These are phyloP conservation scores for Nemania abortiva DNA, from an alignment of 2,329 filamentous ascomycete genomes.

Conservation along the genomic window DNA sequence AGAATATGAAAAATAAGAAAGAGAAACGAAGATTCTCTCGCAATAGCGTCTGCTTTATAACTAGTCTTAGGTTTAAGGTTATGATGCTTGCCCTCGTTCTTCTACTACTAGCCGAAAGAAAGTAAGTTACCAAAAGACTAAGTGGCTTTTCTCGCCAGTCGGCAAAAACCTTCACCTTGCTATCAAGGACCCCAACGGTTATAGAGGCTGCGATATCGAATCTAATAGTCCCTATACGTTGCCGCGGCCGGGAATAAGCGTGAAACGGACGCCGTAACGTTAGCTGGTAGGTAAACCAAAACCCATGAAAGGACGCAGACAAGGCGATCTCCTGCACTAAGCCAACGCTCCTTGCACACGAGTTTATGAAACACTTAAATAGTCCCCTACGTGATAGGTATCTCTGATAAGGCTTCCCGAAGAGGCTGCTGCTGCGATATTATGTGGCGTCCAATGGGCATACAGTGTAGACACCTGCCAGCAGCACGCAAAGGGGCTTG, in stretches of 20 bases:
- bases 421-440: conserved; percentile 14
- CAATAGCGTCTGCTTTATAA: not conserved
- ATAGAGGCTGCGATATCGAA: not conserved
- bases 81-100: not conserved
- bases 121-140: not conserved
- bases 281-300: not conserved
- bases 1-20: not conserved
- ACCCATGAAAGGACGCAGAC: not conserved
- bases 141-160: not conserved
- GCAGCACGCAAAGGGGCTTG: not conserved
- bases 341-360: not conserved
- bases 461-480: not conserved
- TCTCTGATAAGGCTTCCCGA: conserved; percentile 24
- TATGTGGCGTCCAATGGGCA: conserved; percentile 35
- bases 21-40: too few relatives aligned
- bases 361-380: not conserved
- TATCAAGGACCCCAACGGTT: not conserved
- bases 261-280: not conserved
- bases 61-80: not conserved
- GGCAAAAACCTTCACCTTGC: not conserved
- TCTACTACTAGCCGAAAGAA: not conserved
- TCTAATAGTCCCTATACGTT: not conserved
- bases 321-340: not conserved
- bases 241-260: conserved; percentile 15
- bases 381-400: not conserved